These are phyloP conservation scores for Calonectria crousiana DNA, from an alignment of 2,329 filamentous ascomycete genomes.

Conservation along the genomic window DNA sequence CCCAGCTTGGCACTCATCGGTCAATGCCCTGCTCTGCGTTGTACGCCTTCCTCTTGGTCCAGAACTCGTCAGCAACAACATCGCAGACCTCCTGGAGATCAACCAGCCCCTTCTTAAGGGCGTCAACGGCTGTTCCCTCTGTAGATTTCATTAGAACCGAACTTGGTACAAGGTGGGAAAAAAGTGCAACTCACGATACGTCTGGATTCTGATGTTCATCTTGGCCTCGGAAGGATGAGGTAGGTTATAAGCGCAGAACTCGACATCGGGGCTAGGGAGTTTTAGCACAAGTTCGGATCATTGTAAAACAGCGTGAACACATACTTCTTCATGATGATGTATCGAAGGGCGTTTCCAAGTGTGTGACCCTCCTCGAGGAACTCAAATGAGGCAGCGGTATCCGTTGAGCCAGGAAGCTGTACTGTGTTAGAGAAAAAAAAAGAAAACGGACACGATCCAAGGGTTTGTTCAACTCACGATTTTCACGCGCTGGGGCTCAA, in stretches of 20 bases:
- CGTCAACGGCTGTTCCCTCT: slow-evolving; percentile 87
- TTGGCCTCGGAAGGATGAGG: slow-evolving; percentile 95
- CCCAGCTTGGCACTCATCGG: slow-evolving; percentile 35
- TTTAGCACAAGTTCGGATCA: slow-evolving; percentile 23
- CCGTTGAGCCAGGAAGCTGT: slow-evolving; percentile 86
- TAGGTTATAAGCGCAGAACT: slow-evolving; percentile 98
- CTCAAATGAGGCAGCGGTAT: slow-evolving; percentile 93
- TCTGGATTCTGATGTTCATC: slow-evolving; percentile 98
- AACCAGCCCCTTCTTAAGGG: slow-evolving; percentile 88
- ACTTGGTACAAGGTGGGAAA: background rate
- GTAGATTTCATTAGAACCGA: slow-evolving; percentile 26
- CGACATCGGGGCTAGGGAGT: slow-evolving; percentile 83
- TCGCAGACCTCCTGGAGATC: slow-evolving; percentile 95
- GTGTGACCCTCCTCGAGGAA: slow-evolving; percentile 96
- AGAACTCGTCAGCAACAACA: slow-evolving; percentile 92
- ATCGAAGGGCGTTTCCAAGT: slow-evolving; percentile 91
- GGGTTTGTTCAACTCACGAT: slow-evolving; percentile 61
- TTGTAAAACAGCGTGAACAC: slow-evolving; percentile 42
- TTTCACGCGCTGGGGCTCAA: slow-evolving; percentile 68
- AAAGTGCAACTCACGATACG: slow-evolving; percentile 77
- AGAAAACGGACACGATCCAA: background rate
- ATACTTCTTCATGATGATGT: slow-evolving; percentile 99
- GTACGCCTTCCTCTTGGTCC: slow-evolving; percentile 61
- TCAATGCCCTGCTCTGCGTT: slow-evolving; percentile 50
- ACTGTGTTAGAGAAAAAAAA: slow-evolving; percentile 23